Conservation (phyloP, 495 filamentous ascomycete genomes). For the Penicillium ochrochloron region DNA sequence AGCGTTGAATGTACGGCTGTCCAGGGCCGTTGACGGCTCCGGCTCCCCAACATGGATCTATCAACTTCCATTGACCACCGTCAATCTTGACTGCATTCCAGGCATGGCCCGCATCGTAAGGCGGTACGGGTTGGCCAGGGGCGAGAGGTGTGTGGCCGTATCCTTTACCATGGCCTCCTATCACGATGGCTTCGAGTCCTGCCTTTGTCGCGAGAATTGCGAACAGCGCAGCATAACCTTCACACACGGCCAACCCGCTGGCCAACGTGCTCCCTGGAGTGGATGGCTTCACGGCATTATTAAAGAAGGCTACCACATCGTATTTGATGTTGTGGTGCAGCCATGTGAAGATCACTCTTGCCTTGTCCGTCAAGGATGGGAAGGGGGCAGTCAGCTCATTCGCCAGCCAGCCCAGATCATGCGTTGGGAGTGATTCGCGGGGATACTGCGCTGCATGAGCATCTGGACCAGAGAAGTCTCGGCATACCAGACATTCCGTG, state of each 20-base stretch:
- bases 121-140: slow-evolving; percentile 61
- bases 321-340: slow-evolving; percentile 92
- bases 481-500: slow-evolving; percentile 72
- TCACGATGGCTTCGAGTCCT: slow-evolving; percentile 70
- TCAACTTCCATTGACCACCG: slow-evolving; percentile 83
- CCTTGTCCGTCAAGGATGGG: slow-evolving; percentile 82
- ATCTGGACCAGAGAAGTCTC: slow-evolving; percentile 86
- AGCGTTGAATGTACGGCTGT: slow-evolving; percentile 65
- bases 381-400: slow-evolving; percentile 79
- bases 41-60: slow-evolving; percentile 93
- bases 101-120: slow-evolving; percentile 69
- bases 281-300: slow-evolving; percentile 64
- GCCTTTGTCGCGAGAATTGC: slow-evolving; percentile 70
- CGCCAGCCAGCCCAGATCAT: slow-evolving; percentile 73
- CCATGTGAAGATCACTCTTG: slow-evolving; percentile 91
- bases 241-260: slow-evolving; percentile 83
- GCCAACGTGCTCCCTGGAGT: slow-evolving; percentile 70
- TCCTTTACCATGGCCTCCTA: slow-evolving; percentile 87
- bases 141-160: slow-evolving; percentile 65
- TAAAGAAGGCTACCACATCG: slow-evolving; percentile 77
- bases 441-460: slow-evolving; percentile 77
- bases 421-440: slow-evolving; percentile 64
- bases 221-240: slow-evolving; percentile 88
- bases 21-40: slow-evolving; percentile 59
- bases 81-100: slow-evolving; percentile 95